These are phyloP conservation scores for Pythium periplocum DNA, from an alignment of 352 stramenopile species.

Conservation along the genomic window DNA sequence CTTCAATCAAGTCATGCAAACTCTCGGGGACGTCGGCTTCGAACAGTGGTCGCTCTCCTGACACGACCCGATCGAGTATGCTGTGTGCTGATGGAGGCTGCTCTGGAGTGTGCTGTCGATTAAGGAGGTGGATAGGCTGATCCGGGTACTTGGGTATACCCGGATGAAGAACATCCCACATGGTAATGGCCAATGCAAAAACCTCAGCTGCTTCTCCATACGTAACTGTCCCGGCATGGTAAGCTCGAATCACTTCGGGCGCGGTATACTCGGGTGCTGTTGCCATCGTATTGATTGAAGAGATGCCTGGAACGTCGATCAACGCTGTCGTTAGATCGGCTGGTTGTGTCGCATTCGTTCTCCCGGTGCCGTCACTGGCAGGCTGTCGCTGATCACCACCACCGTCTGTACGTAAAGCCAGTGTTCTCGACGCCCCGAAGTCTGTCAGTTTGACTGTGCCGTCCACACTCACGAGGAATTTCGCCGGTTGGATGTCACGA, in stretches of 20 bases:
- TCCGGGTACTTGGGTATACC: slow-evolving; percentile 38
- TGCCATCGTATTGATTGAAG: slow-evolving; percentile 18
- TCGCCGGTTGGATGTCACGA: slow-evolving; percentile 69
- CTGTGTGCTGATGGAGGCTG: too few relatives aligned
- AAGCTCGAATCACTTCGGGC: slow-evolving; percentile 37
- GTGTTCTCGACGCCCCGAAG: slow-evolving; percentile 58
- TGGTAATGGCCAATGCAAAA: slow-evolving; percentile 38
- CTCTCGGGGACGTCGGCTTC: slow-evolving; percentile 25
- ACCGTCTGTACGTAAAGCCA: slow-evolving; percentile 18
- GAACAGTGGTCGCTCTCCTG: slow-evolving; percentile 26
- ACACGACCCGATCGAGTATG: too few relatives aligned
- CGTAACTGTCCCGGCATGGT: slow-evolving; percentile 10
- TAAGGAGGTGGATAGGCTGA: slow-evolving; percentile 5
- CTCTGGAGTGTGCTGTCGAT: too few relatives aligned
- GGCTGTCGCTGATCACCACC: slow-evolving; percentile 6
- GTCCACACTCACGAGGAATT: slow-evolving; percentile 71
- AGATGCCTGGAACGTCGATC: slow-evolving; percentile 32
- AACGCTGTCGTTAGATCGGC: too few relatives aligned
- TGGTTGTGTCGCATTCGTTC: too few relatives aligned
- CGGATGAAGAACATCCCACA: slow-evolving; percentile 46
- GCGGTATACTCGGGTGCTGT: slow-evolving; percentile 34
- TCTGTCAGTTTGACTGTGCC: slow-evolving; percentile 70
- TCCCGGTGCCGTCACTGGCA: not conserved
- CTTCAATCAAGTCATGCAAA: slow-evolving; percentile 52
- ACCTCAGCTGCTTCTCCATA: slow-evolving; percentile 45